Base-by-base conservation (phyloP, 108 stramenopile species). In the Bacterosira constricta region DNA sequence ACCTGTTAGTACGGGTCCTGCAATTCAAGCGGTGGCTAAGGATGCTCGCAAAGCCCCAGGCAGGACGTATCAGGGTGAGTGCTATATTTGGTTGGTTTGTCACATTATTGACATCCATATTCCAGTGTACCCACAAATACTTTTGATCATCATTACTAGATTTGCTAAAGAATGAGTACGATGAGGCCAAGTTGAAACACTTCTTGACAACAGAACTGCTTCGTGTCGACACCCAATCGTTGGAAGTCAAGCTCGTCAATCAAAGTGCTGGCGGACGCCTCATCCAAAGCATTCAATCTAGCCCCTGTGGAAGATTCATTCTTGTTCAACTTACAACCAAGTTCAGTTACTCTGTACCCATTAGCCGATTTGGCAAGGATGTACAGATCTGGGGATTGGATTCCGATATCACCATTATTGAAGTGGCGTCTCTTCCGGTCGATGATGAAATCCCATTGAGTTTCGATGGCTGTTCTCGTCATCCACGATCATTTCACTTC, bases 371-470 rank as follows among this genome's bases (percentile, higher is more conserved):
- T 59, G 77, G 77, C 2, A 70, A 50, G 50, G 11, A 37, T 29
- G 53, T 78, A 4, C 20, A 69, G 49, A 39, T 78, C n/a, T 78
- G 77, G 77, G 77, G 70, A 58, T 58, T 70, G 32, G 53, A 66
- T 0, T 59, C 69, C 11, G 27, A 4, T 6, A 9, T 0, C 27
- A 27, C 10, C 51, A 27, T 58, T 4, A 38, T 64, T 13, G 27
- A 6, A 0, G 69, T 78, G 46, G 57, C 60, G 31, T 51, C 56
- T n/a, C 30, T 63, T 7, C 77, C 77, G 29, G 77, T 78, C 29
- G 68, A 78, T 50, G 77, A 78, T 55, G 77, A 78, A 49, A 69
- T 78, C n/a, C 77, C 77, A 25, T 42, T 78, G 17, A 70, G 63
- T 63, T 70, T 54, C 44, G 77, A 78, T 70, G 68, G 69, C 0